Evolutionary conservation across 345 rosid genomes (phyloP), one percentile per base, ranked within the genome.

Genomic region (Clausena lansium): DNA sequence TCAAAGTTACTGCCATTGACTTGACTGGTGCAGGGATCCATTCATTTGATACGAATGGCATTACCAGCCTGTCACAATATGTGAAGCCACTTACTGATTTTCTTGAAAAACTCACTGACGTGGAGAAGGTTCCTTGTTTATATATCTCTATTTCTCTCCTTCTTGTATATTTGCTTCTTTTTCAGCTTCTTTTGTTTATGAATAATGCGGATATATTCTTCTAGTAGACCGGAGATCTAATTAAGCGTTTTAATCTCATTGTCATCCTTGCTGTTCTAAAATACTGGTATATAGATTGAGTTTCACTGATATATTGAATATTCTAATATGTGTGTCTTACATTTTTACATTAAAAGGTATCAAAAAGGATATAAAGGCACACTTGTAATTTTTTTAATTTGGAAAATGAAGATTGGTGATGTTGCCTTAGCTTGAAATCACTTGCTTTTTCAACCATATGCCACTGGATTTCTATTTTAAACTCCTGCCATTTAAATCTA

Each of bases 1-100:
- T 87, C 85, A 91, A 78, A 88, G 99, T 93, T 71, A 90, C 98
- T 36, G 98, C 99, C 32, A 35, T 96, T 70, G 98, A 96, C 80
- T 88, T 96, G 80, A 87, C 97, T 22, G 99, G 99, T 84, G 93
- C 98, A 3, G 99, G 99, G 76, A 87, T 92, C 81, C 90, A 91
- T 81, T 94, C 94, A 1, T 89, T 76, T 3, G 89, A 92, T 67
- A 81, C 94, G 33, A 90, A 96, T 71, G 84, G 83, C 79, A 89
- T 96, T 35, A 76, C 89, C 5, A 90, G 89, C 85, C 90, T 94
- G 39, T 85, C 93, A 41, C 98, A 92, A 81, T 96, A 94, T 82
- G 94, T 86, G 82, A 90, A 92, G 84, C 98, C 99, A 52, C 89
- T 94, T 32, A 86, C 90, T 14, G 91, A 94, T 86, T 83, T 92